These are phyloP conservation scores for Penicillium arizonense DNA, from an alignment of 495 filamentous ascomycete genomes.

Conservation along the genomic window DNA sequence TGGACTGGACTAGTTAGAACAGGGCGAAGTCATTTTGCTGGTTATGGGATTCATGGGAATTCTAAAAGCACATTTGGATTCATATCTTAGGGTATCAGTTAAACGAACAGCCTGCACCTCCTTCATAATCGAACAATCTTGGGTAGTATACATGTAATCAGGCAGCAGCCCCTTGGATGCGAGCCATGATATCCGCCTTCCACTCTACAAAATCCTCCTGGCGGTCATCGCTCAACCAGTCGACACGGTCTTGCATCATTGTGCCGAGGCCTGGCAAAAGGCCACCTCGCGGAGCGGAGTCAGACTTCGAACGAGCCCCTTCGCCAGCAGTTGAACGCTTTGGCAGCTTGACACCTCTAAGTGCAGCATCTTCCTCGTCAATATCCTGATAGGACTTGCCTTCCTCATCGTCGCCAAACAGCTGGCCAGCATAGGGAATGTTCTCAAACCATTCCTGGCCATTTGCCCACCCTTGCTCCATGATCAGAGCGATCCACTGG, in stretches of 20 bases:
- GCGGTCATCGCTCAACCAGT: conserved; percentile 73
- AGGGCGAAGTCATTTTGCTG: too few relatives aligned
- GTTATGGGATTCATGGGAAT: too few relatives aligned
- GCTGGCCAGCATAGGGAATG: conserved; percentile 40
- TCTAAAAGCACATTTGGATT: background rate
- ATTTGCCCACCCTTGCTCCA: conserved; percentile 59
- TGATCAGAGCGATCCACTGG: conserved; percentile 55
- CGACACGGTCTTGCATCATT: conserved; percentile 82
- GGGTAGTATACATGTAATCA: background rate
- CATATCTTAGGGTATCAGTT: conserved; percentile 26
- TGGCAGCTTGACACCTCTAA: conserved; percentile 19
- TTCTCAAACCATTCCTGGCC: conserved; percentile 66
- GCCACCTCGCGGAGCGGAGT: conserved; percentile 26
- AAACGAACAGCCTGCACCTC: conserved; percentile 5
- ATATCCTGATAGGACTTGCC: conserved; percentile 36
- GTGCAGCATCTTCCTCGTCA: conserved; percentile 31
- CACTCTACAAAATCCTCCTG: conserved; percentile 67
- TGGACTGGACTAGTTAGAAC: too few relatives aligned
- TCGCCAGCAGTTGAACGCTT: conserved; percentile 19
- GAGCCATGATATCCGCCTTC: conserved; percentile 64
- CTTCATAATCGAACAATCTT: background rate
- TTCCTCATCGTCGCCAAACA: conserved; percentile 40
- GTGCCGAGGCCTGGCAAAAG: conserved; percentile 62
- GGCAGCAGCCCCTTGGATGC: conserved; percentile 26
- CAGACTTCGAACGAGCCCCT: conserved; percentile 7